These are phyloP conservation scores for Adansonia madagascariensis DNA, from an alignment of 441 rosid genomes.

Conservation along the genomic window DNA sequence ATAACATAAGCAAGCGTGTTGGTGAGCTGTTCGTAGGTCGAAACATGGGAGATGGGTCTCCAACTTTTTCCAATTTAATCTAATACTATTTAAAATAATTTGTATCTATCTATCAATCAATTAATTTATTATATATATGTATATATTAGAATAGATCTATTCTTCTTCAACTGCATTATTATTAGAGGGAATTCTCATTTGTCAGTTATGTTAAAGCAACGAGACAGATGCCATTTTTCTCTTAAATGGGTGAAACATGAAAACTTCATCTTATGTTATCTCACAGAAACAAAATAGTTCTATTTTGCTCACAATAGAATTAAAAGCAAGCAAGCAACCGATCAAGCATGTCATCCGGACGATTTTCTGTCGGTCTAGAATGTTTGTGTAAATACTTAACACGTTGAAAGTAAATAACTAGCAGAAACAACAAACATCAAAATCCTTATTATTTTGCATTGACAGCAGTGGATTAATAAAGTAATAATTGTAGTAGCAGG, in stretches of 20 bases:
- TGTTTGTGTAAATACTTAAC: too few relatives aligned
- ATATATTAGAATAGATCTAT: too few relatives aligned
- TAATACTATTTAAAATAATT: not conserved
- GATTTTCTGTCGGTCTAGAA: not conserved
- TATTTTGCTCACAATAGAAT: not conserved
- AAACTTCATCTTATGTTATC: not conserved
- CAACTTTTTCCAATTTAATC: not conserved
- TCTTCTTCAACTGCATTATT: too few relatives aligned
- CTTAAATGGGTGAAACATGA: not conserved
- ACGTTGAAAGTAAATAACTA: too few relatives aligned
- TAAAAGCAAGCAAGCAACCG: not conserved
- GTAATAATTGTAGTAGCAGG: too few relatives aligned
- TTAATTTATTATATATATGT: too few relatives aligned
- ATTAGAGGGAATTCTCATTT: too few relatives aligned
- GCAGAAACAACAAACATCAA: too few relatives aligned
- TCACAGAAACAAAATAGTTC: not conserved
- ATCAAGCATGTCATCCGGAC: not conserved
- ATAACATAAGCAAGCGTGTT: constrained; percentile 15
- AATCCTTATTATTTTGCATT: not conserved
- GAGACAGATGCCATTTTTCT: too few relatives aligned
- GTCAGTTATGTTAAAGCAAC: too few relatives aligned
- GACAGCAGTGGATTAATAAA: not conserved
- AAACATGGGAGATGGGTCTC: not conserved
- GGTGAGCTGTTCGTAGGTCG: not conserved
- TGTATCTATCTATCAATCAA: not conserved